These are phyloP conservation scores for Mentha longifolia DNA, from an alignment of 257 asterid genomes.

Conservation along the genomic window DNA sequence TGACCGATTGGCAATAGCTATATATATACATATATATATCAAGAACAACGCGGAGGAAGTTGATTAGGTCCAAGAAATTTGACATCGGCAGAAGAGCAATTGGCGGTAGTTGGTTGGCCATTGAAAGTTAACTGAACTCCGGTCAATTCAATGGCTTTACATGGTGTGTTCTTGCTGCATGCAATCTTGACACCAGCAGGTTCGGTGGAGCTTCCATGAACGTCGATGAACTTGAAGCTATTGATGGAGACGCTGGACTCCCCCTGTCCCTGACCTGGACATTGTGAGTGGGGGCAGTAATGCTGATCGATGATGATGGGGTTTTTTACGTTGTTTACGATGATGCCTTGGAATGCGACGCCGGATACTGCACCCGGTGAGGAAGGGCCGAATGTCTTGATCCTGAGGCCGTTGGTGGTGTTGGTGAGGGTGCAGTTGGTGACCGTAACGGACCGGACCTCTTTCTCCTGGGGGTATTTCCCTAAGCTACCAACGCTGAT, in stretches of 20 bases:
- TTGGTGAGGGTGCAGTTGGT: constrained; percentile 19
- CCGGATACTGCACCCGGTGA: neutral
- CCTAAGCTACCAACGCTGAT: constrained; percentile 29
- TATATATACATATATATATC: too few species aligned
- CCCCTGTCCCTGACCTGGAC: neutral
- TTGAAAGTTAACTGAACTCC: constrained; percentile 17
- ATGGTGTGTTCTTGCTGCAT: constrained; percentile 31
- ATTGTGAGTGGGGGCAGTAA: constrained; percentile 30
- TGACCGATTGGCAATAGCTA: too few species aligned
- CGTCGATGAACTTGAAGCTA: constrained; percentile 24
- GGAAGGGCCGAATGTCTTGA: constrained; percentile 37
- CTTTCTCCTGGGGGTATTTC: constrained; percentile 14
- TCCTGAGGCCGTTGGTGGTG: constrained; percentile 37
- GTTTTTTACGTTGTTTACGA: constrained; percentile 21
- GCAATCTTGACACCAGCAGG: neutral
- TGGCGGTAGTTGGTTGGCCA: constrained; percentile 23
- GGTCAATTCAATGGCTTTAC: constrained; percentile 27
- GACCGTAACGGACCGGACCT: constrained; percentile 20
- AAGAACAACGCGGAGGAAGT: constrained; percentile 30
- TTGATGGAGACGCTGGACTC: constrained; percentile 26
- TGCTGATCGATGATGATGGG: constrained; percentile 44
- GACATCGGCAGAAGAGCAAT: constrained; percentile 13
- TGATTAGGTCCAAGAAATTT: constrained; percentile 22
- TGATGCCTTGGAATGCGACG: constrained; percentile 25
- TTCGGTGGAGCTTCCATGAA: constrained; percentile 22